These are phyloP conservation scores for Simmondsia chinensis DNA, from an alignment of 148 eudicot species.

Conservation along the genomic window DNA sequence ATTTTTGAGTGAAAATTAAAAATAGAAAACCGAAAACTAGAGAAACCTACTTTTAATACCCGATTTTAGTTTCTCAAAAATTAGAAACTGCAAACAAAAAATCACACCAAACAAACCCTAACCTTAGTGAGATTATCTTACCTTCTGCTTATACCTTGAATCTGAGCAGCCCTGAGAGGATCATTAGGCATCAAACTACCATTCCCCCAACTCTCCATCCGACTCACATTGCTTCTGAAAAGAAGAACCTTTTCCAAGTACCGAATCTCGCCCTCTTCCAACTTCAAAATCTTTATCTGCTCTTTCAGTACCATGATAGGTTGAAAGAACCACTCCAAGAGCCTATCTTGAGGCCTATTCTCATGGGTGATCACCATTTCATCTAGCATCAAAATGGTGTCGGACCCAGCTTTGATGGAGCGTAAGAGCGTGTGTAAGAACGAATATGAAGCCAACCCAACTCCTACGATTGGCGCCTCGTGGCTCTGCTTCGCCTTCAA, in stretches of 20 bases:
- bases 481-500: slow-evolving; percentile 50
- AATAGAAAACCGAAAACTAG: no score
- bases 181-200: slow-evolving; percentile 53
- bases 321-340: slow-evolving; percentile 85
- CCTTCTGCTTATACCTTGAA: slow-evolving; percentile 92
- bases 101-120: not conserved
- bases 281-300: slow-evolving; percentile 47
- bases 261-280: slow-evolving; percentile 53
- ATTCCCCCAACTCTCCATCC: slow-evolving; percentile 62
- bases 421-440: slow-evolving; percentile 34
- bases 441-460: slow-evolving; percentile 71
- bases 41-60: no score
- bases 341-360: slow-evolving; percentile 69
- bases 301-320: slow-evolving; percentile 83
- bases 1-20: no score
- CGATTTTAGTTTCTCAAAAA: not conserved
- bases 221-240: slow-evolving; percentile 39
- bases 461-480: slow-evolving; percentile 44
- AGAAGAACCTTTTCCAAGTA: slow-evolving; percentile 63
- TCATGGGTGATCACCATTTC: slow-evolving; percentile 45
- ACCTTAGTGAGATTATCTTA: slow-evolving; percentile 9
- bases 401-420: slow-evolving; percentile 58
- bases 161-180: slow-evolving; percentile 70
- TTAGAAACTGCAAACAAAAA: not conserved
- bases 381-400: slow-evolving; percentile 55